A percentile compares a stretch with the other conserved stretches of the same genome.
These are phyloP conservation scores for Aureococcus anophagefferens DNA, from an alignment of 108 stramenopile genomes.

Conservation along the genomic window DNA sequence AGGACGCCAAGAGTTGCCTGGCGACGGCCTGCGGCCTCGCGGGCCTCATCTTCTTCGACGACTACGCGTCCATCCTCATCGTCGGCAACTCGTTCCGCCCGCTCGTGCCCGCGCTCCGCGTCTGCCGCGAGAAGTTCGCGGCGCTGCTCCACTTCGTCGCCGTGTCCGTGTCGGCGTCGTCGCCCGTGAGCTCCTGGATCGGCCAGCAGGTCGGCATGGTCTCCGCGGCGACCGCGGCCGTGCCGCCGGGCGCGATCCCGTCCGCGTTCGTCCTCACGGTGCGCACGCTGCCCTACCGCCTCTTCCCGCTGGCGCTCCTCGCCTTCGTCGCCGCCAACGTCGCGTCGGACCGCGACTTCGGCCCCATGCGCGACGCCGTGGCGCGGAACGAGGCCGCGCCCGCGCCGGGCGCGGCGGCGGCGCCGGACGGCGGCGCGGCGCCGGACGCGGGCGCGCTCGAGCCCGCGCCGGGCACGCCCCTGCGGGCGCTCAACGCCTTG, in stretches of 20 bases:
- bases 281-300: conserved; percentile 23
- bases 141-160: conserved; percentile 27
- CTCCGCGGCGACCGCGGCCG: conserved; percentile 13
- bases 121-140: conserved; percentile 26
- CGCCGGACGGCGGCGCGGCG: background rate
- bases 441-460: conserved; percentile 16
- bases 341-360: conserved; percentile 20
- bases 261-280: conserved; percentile 26
- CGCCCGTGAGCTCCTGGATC: conserved; percentile 27
- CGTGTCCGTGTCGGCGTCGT: conserved; percentile 23
- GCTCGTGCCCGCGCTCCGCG: conserved; percentile 1
- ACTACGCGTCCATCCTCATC: conserved; percentile 31
- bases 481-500: conserved; percentile 21
- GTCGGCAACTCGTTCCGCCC: conserved; percentile 22
- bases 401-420: background rate
- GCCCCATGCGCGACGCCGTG: conserved; percentile 19
- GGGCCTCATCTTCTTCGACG: conserved; percentile 28
- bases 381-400: background rate
- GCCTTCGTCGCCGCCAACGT: conserved; percentile 12
- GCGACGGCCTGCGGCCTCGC: background rate
- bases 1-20: background rate
- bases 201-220: conserved; percentile 28
- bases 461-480: conserved; percentile 18
- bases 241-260: conserved; percentile 6
- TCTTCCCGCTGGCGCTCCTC: conserved; percentile 29